Conservation (phyloP, 352 stramenopile species). For the Phytopythium oedochilum region DNA sequence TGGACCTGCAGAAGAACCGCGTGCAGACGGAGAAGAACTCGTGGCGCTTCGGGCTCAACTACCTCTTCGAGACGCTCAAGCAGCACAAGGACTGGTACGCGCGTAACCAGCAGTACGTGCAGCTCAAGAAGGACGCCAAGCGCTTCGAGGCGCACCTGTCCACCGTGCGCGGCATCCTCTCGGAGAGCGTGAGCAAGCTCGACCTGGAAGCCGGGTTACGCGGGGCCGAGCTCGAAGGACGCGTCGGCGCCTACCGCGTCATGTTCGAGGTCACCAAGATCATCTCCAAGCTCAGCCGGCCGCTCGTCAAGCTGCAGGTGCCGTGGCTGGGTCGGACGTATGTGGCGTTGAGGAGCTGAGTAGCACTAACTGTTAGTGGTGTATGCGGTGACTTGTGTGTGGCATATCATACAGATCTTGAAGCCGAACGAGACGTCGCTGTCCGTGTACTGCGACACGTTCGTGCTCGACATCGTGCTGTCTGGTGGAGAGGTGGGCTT, state of each 20-base stretch:
- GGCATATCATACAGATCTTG: constrained; percentile 72
- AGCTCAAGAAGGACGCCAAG: constrained; percentile 81
- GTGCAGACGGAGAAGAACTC: constrained; percentile 83
- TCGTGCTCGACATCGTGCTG: constrained; percentile 83
- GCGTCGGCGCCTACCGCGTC: constrained; percentile 83
- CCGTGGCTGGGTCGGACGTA: not conserved
- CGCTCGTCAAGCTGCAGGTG: constrained; percentile 73
- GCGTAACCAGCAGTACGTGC: constrained; percentile 87
- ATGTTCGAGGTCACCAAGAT: constrained; percentile 90
- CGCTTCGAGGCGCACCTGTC: constrained; percentile 73
- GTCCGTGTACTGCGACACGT: constrained; percentile 86
- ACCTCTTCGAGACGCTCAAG: constrained; percentile 87
- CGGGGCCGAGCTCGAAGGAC: constrained; percentile 79
- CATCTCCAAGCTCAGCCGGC: constrained; percentile 76
- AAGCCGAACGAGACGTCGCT: constrained; percentile 84
- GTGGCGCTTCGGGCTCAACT: constrained; percentile 86
- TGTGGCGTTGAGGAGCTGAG: not conserved
- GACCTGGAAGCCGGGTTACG: constrained; percentile 77
- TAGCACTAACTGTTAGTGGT: too few relatives aligned
- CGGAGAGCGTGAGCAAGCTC: constrained; percentile 79
- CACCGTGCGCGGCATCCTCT: constrained; percentile 62
- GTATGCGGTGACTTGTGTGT: too few relatives aligned
- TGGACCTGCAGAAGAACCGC: constrained; percentile 67
- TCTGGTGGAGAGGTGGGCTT: constrained; percentile 47
- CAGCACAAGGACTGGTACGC: constrained; percentile 88